A percentile compares a stretch with the other conserved stretches of the same genome.
phyloP scores from a whole-genome alignment of 2,329 filamentous ascomycete species.

The Aspergillus chevalieri region DNA sequence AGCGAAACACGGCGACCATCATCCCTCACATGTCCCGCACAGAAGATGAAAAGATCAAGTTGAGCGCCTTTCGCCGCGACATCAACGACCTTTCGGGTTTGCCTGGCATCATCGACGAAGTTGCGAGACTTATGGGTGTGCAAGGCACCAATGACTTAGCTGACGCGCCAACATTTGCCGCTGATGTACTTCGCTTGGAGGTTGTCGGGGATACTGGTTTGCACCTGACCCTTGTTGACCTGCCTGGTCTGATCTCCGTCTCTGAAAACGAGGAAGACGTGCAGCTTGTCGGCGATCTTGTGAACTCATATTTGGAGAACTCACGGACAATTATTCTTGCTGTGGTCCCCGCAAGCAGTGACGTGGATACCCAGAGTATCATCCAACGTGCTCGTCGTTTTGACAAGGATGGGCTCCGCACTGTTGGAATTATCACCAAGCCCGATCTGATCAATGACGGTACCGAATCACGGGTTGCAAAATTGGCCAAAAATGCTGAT shows the following conservation, averaged over 20 bases:
- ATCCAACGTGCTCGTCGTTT: constrained; percentile 30
- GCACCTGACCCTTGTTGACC: constrained; percentile 55
- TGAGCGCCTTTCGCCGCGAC: constrained; percentile 5
- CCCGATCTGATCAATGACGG: constrained; percentile 29
- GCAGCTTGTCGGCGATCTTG: constrained; percentile 47
- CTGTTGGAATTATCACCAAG: constrained; percentile 46
- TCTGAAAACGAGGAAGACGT: constrained; percentile 53
- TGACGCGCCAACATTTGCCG: constrained; percentile 28
- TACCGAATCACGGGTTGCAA: constrained; percentile 17
- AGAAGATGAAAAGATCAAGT: constrained; percentile 5
- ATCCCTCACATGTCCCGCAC: constrained; percentile 7
- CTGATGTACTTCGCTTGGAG: constrained; percentile 53
- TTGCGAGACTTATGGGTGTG: constrained; percentile 7
- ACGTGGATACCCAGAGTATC: constrained; percentile 38
- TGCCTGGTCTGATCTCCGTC: constrained; percentile 52
- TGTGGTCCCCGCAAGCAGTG: constrained; percentile 39
- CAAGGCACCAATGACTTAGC: constrained; percentile 1
- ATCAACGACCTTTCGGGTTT: constrained; percentile 8
- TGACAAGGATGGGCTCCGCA: constrained; percentile 26
- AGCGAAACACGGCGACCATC: constrained; percentile 5
- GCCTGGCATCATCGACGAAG: constrained; percentile 9
- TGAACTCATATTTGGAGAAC: constrained; percentile 36
- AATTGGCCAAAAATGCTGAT: constrained; percentile 19
- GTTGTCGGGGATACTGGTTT: constrained; percentile 51
- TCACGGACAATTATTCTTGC: constrained; percentile 42